Base-by-base conservation (phyloP, 305 asterid species). In the Striga hermonthica region DNA sequence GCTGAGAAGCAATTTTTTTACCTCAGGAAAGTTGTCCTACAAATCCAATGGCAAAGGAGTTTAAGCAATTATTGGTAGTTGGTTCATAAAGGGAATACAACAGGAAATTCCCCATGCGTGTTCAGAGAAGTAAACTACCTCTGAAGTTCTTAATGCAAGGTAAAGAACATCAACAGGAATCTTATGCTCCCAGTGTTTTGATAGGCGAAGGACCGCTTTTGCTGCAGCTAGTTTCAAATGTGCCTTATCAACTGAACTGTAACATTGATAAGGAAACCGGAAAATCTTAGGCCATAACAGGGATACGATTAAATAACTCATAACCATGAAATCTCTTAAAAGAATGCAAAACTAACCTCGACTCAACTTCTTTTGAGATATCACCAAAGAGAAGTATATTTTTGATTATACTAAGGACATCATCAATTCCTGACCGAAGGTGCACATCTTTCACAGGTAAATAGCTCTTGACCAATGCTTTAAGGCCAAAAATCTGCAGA, bases 171-270 rank as follows among this genome's bases (percentile, higher is more conserved):
- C 94, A 66, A 82, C 73, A 3, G 98, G 96, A 77, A 88, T 86
- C 77, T 81, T 86, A 64, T 88, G 87, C 66, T 91, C 98, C 98
- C 98, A 91, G 66, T 80, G 82, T 77, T 79, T 91, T 47, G 89
- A 88, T 9, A 91, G 78, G 70, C 96, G 98, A 73, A 91, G 94
- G 74, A 91, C 75, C 63, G 98, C 93, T 77, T 91, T 91, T 16
- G 91, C 96, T 31, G 96, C 96, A 70, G 94, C 95, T 70, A 91
- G 95, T 80, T 79, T 91, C 79, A 91, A 58, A 76, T 91, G 98
- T 44, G 96, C 95, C 76, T 68, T 88, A 72, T 91, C 98, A 45
- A 83, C 86, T 57, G 60, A 75, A 71, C 98, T 91, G 89, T 53
- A 84, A 81, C 73, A 66, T 64, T 67, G 44, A 58, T 57, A 77